Conservation (phyloP, 768 basidiomycete species). For the Obba rivulosa region DNA sequence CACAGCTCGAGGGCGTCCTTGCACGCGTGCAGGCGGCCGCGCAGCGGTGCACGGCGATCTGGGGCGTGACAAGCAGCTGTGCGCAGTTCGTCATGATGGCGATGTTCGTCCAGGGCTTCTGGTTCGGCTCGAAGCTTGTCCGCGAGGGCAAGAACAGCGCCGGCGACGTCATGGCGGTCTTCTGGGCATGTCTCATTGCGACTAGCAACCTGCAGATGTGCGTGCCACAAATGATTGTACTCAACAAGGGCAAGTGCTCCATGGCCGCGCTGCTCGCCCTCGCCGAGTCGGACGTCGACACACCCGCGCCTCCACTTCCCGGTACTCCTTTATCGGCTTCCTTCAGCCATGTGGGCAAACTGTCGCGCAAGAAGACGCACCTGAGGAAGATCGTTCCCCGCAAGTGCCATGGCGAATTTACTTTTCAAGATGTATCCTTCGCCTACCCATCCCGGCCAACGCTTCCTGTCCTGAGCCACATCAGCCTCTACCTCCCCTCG, state of each 20-base stretch:
- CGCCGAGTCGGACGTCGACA: conserved; percentile 32
- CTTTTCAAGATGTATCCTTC: conserved; percentile 55
- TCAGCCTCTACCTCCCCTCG: conserved; percentile 65
- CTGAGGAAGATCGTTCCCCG: conserved; percentile 64
- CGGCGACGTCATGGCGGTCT: conserved; percentile 91
- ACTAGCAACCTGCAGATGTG: conserved; percentile 83
- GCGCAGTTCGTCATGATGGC: conserved; percentile 81
- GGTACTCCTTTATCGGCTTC: conserved; percentile 10
- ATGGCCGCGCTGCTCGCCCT: conserved; percentile 65
- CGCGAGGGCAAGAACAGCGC: conserved; percentile 59
- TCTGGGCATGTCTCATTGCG: conserved; percentile 95
- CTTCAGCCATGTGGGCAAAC: conserved; percentile 7
- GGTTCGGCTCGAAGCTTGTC: conserved; percentile 92
- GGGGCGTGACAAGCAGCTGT: conserved; percentile 66
- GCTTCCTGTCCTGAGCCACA: conserved; percentile 49
- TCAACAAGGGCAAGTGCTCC: conserved; percentile 81
- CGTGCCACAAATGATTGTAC: conserved; percentile 71
- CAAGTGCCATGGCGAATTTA: conserved; percentile 66
- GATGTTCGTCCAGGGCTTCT: conserved; percentile 97
- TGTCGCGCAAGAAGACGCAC: conserved; percentile 14
- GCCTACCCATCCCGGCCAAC: conserved; percentile 70
- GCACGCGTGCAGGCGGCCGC: conserved; percentile 41
- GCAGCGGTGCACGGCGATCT: conserved; percentile 55
- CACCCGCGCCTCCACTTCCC: conserved; percentile 20
- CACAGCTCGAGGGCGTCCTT: conserved; percentile 43